Percentiles rank a stretch among this genome's conserved stretches.
phyloP scores from a whole-genome alignment of 2,329 filamentous ascomycete species.

The Thelonectria rubi region DNA sequence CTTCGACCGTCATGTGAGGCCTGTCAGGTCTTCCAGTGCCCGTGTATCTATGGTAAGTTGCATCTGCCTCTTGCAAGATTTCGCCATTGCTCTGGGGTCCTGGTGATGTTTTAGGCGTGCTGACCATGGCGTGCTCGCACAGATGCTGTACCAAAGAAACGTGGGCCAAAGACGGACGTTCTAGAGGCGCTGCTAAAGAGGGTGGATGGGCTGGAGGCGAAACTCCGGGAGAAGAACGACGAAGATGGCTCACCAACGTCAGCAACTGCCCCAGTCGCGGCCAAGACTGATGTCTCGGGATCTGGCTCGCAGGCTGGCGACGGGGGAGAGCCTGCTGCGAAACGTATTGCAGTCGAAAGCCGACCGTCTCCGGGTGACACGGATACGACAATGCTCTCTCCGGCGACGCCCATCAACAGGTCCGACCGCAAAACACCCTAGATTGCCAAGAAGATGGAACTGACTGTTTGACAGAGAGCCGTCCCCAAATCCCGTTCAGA shows the following conservation, averaged over 20 bases:
- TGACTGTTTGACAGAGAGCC: constrained; percentile 51
- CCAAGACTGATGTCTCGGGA: constrained; percentile 40
- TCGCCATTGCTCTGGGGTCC: background rate
- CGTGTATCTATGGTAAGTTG: constrained; percentile 82
- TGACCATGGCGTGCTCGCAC: constrained; percentile 8
- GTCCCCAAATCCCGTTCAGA: constrained; percentile 58
- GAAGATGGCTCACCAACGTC: constrained; percentile 42
- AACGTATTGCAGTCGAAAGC: constrained; percentile 52
- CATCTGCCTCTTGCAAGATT: background rate
- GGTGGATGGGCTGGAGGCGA: constrained; percentile 85
- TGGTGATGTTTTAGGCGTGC: background rate
- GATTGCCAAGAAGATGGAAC: constrained; percentile 1
- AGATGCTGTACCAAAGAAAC: constrained; percentile 91
- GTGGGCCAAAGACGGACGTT: constrained; percentile 90
- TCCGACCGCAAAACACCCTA: constrained; percentile 16
- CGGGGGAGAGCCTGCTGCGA: constrained; percentile 50
- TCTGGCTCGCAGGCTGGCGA: constrained; percentile 35
- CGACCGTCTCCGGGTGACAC: constrained; percentile 42
- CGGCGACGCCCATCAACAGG: constrained; percentile 40
- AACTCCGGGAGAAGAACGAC: constrained; percentile 74
- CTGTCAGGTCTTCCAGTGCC: constrained; percentile 87
- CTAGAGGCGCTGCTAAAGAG: constrained; percentile 84
- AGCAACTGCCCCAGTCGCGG: constrained; percentile 27
- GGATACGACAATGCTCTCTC: constrained; percentile 36
- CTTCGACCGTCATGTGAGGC: constrained; percentile 86